A percentile compares a stretch with the other conserved stretches of the same genome.
Evolutionary conservation across 106 monocot genomes (phyloP).

Genomic region (Acanthochlamys bracteata): DNA sequence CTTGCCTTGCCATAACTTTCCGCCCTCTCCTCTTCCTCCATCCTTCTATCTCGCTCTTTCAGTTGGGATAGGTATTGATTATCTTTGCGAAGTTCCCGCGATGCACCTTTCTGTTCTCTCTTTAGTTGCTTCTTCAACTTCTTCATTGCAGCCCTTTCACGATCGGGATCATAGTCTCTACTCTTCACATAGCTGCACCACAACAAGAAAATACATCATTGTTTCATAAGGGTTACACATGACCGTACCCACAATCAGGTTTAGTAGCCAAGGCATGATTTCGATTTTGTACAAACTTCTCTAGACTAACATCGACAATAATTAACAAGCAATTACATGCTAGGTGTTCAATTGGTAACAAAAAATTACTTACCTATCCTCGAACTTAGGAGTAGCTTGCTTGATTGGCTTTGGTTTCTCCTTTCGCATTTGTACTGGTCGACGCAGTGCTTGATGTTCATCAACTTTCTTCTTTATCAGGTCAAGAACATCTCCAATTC

Average conservation of each 20-base stretch:
- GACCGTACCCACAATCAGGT: too few species aligned
- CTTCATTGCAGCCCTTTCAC: constrained; percentile 81
- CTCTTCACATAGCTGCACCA: constrained; percentile 83
- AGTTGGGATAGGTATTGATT: constrained; percentile 62
- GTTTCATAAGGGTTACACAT: too few species aligned
- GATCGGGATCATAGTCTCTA: constrained; percentile 92
- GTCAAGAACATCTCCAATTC: constrained; percentile 42
- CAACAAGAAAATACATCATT: background rate
- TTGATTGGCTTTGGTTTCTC: constrained; percentile 75
- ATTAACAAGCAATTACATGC: too few species aligned
- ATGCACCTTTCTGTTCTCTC: constrained; percentile 81
- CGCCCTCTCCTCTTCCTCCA: constrained; percentile 59
- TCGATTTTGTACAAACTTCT: too few species aligned
- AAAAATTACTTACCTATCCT: constrained; percentile 66
- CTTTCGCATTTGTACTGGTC: constrained; percentile 86
- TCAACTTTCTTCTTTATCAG: constrained; percentile 49
- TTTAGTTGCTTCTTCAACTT: constrained; percentile 74
- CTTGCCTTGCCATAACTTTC: constrained; percentile 77
- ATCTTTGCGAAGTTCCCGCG: constrained; percentile 85
- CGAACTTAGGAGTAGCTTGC: constrained; percentile 84
- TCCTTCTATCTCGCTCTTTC: constrained; percentile 49
- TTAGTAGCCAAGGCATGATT: background rate
- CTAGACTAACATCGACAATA: too few species aligned
- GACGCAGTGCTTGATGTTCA: constrained; percentile 43
- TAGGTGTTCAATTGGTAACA: too few species aligned